Evolutionary conservation across 192 early-diverging fungal species (phyloP).

Genomic region (Gaertneriomyces semiglobifer): DNA sequence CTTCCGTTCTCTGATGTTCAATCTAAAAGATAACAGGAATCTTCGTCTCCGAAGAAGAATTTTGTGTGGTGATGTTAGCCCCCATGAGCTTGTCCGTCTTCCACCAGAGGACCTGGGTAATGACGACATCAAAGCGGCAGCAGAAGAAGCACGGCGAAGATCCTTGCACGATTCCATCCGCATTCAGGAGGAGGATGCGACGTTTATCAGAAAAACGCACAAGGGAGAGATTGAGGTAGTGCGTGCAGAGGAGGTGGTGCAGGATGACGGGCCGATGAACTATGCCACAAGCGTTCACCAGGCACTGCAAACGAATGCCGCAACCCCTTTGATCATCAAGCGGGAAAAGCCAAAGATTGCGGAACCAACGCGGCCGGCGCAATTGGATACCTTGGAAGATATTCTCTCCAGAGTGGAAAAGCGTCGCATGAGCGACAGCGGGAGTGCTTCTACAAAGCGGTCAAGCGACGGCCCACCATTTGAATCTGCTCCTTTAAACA

Average conservation of each 20-base stretch:
- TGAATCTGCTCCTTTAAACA: neutral
- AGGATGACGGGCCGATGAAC: neutral
- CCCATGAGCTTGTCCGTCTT: slow-evolving; percentile 30
- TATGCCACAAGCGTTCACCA: neutral
- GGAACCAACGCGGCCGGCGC: neutral
- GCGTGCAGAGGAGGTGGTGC: neutral
- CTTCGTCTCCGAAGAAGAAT: slow-evolving; percentile 27
- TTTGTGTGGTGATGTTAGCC: slow-evolving; percentile 23
- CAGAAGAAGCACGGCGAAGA: slow-evolving; percentile 55
- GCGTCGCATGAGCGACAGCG: too few relatives aligned
- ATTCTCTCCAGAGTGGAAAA: neutral
- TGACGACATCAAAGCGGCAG: slow-evolving; percentile 60
- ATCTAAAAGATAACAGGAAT: slow-evolving; percentile 47
- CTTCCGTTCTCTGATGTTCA: slow-evolving; percentile 48
- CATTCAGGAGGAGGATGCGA: slow-evolving; percentile 37
- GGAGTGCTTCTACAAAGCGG: neutral
- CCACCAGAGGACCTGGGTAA: slow-evolving; percentile 47
- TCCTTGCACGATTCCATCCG: slow-evolving; percentile 54
- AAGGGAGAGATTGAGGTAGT: slow-evolving; percentile 42
- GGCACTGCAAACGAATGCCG: neutral
- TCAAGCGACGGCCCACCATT: neutral
- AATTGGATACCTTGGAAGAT: neutral
- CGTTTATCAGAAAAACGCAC: slow-evolving; percentile 36
- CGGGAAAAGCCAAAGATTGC: neutral
- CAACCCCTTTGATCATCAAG: neutral